These are phyloP conservation scores for Euphorbia lathyris DNA, from an alignment of 345 rosid species.

Conservation along the genomic window DNA sequence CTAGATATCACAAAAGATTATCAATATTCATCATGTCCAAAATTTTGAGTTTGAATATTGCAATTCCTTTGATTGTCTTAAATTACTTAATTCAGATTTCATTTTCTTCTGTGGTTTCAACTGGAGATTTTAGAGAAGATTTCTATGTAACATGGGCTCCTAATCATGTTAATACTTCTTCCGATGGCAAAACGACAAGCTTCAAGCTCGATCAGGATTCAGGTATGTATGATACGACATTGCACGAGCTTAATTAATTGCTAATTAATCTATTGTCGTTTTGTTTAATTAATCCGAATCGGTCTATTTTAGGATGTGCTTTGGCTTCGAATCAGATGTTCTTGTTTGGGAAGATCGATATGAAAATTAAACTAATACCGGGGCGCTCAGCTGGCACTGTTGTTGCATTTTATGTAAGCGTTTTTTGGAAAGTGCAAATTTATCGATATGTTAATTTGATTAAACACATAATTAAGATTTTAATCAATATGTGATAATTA, in stretches of 20 bases:
- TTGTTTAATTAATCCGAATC: background rate
- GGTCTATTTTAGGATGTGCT: constrained; percentile 48
- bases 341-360: constrained; percentile 71
- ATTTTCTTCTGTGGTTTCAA: constrained; percentile 51
- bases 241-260: background rate
- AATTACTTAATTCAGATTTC: constrained; percentile 35
- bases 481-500: background rate
- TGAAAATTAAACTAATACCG: constrained; percentile 76
- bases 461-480: background rate
- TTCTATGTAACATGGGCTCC: constrained; percentile 81
- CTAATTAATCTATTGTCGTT: background rate
- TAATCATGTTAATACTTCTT: constrained; percentile 58
- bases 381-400: constrained; percentile 86
- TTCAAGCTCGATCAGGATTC: constrained; percentile 74
- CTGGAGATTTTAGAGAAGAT: constrained; percentile 60
- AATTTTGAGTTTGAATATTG: constrained; percentile 10
- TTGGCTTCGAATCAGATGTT: constrained; percentile 66
- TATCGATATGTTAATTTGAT: too few species aligned
- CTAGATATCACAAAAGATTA: background rate
- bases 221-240: constrained; percentile 44
- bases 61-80: constrained; percentile 15
- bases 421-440: too few species aligned
- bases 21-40: constrained; percentile 22
- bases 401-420: constrained; percentile 72
- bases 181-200: constrained; percentile 60